Evolutionary conservation across 2,329 filamentous ascomycete species (phyloP), one percentile per base, ranked within the genome.

Genomic region (Byssoonygena ceratinophila): DNA sequence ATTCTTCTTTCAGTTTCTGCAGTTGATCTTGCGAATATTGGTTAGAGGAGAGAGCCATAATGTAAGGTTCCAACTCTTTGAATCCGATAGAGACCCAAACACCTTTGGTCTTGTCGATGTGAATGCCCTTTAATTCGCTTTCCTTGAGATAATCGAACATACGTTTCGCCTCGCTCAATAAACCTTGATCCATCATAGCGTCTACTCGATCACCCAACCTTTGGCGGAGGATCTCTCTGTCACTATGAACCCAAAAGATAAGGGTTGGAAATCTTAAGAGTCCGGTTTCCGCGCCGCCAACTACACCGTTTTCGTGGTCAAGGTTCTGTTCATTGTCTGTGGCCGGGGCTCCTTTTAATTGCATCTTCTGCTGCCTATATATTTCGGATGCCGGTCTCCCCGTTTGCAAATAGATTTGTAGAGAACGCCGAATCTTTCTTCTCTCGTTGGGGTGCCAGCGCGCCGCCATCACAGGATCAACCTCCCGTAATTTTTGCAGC

Each of bases 71-170:
- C 63, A 97, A 85, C 64, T 98, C 88, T 65, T 94, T 96, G 69
- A 89, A 96, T 0, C 92, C 92, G 56, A 98, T 98, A 1, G 90
- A 92, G 50, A 94, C 85, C 89, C 91, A 98, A 40, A 98, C 94
- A 0, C 92, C 94, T 50, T 83, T 81, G 1, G 80, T 85, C 58
- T 81, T 76, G 63, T 97, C 88, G 1, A 92, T 69, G 0, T 67
- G 58, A 1, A 74, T 67, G 0, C 81, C 83, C 1, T 71, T 61
- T 0, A 70, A 64, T 45, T 71, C 64, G 51, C 75, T 68, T 3
- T 68, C 59, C 14, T 70, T 60, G 1, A 77, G 67, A 55, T 77
- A 76, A 1, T 68, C 63, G 11, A 72, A 71, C 60, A 86, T 74
- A 1, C 65, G 69, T 36, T 74, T 63, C 0, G 84, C 80, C 67